Evolutionary conservation across 345 rosid genomes (phyloP), one percentile per base, ranked within the genome.

Genomic region (Gossypium anomalum): DNA sequence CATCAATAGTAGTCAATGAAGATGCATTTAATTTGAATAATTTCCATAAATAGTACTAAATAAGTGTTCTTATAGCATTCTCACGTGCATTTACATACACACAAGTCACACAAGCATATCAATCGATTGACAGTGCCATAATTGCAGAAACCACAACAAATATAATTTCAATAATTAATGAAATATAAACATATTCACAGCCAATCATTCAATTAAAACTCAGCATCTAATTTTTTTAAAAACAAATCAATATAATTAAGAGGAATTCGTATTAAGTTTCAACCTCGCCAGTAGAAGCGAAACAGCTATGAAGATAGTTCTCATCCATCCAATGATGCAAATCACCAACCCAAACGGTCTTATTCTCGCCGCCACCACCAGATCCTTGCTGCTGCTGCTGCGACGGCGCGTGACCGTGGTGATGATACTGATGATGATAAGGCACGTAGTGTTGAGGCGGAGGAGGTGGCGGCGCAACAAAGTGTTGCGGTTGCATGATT

Each of bases 241-340:
- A 34, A 60, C 14, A 27, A 60, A 25, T 25, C 7, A 60, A 25
- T 25, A 29, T 4, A 69, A 3, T 27, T 49, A 69, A 16, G 22
- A 70, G 23, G 52, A 15, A 12, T 11, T 67, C 41, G 41, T 34
- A 34, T 34, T 1, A 34, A 34, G 41, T 23, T 43, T 22, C 48
- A 61, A 94, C 98, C 98, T 93, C 99, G 76, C 93, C 91, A 7
- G 90, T 80, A 59, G 91, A 82, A 81, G 74, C 92, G 56, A 95
- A 95, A 76, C 91, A 89, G 73, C 70, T 87, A 58, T 93, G 91
- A 57, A 91, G 90, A 76, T 95, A 93, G 73, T 34, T 89, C 84
- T 95, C 99, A 53, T 95, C 98, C 99, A 95, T 93, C 99, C 99
- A 95, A 34, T 88, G 97, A 82, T 89, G 91, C 85, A 95, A 90